phyloP scores from a whole-genome alignment of 2,329 filamentous ascomycete genomes.

The Calonectria crousiana region DNA sequence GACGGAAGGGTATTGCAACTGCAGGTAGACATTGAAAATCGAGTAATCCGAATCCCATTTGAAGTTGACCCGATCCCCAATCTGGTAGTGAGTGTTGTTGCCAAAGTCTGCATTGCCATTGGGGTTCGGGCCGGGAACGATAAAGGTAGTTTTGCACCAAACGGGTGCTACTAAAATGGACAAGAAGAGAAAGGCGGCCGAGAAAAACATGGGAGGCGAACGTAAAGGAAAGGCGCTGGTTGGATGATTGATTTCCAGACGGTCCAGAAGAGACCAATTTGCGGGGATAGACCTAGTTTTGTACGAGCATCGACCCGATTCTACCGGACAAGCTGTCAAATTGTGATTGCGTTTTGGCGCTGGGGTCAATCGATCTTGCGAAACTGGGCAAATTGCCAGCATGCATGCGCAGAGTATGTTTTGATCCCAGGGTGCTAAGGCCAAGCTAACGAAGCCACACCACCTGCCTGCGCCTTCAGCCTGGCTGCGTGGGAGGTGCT shows the following conservation, averaged over 20 bases:
- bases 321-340: neutral
- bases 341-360: neutral
- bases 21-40: neutral
- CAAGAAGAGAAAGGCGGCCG: neutral
- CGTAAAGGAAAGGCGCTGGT: neutral
- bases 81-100: neutral
- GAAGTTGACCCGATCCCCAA: neutral
- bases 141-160: neutral
- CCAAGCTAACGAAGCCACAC: neutral
- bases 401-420: neutral
- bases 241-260: neutral
- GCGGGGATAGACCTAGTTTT: neutral
- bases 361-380: neutral
- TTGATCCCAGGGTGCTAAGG: neutral
- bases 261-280: neutral
- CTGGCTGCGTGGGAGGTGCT: neutral
- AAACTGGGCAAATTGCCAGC: neutral
- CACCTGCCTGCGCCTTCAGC: slow-evolving; percentile 1
- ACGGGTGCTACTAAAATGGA: neutral
- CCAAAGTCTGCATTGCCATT: neutral
- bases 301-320: neutral
- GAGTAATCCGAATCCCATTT: neutral
- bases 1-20: neutral
- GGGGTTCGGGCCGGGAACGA: neutral
- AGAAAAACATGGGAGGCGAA: neutral